Evolutionary conservation across 73 alveolate species (phyloP).

Genomic region (Paramecium bursaria): DNA sequence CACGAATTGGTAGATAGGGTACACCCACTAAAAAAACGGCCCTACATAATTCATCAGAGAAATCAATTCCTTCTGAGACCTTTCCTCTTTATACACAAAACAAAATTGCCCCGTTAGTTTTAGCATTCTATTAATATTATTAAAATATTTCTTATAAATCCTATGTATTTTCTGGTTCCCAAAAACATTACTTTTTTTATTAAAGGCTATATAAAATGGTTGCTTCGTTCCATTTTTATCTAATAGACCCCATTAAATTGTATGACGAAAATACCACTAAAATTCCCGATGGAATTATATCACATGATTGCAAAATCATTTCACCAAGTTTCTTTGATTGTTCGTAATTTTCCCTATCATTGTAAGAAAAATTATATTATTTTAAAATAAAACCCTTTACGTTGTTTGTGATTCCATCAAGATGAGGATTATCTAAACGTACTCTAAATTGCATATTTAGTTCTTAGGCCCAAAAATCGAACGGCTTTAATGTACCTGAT

Average conservation of each 20-base stretch:
- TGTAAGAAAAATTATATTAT: slow-evolving; percentile 50
- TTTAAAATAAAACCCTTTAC: slow-evolving; percentile 26
- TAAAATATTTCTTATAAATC: slow-evolving; percentile 3
- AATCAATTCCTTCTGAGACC: slow-evolving; percentile 77
- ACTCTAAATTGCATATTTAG: slow-evolving; percentile 12
- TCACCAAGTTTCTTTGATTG: slow-evolving; percentile 23
- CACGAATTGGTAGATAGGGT: slow-evolving; percentile 75
- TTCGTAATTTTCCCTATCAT: slow-evolving; percentile 36
- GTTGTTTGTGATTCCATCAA: slow-evolving; percentile 13
- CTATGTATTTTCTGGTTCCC: no score
- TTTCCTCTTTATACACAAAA: slow-evolving; percentile 79
- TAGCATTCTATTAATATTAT: slow-evolving; percentile 38
- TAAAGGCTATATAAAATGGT: no score
- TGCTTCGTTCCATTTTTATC: slow-evolving; percentile 40
- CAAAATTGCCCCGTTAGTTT: slow-evolving; percentile 76
- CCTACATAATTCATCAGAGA: slow-evolving; percentile 81
- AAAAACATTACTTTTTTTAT: no score
- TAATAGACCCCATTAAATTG: slow-evolving; percentile 1
- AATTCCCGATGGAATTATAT: slow-evolving; percentile 63
- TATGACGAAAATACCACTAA: slow-evolving; percentile 67
- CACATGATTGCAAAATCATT: not conserved
- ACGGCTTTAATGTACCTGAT: slow-evolving; percentile 46
- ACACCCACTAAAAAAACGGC: slow-evolving; percentile 86
- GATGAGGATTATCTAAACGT: not conserved
- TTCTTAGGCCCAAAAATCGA: slow-evolving; percentile 16